phyloP scores from a whole-genome alignment of 2,329 filamentous ascomycete species.

The Nemania abortiva region DNA sequence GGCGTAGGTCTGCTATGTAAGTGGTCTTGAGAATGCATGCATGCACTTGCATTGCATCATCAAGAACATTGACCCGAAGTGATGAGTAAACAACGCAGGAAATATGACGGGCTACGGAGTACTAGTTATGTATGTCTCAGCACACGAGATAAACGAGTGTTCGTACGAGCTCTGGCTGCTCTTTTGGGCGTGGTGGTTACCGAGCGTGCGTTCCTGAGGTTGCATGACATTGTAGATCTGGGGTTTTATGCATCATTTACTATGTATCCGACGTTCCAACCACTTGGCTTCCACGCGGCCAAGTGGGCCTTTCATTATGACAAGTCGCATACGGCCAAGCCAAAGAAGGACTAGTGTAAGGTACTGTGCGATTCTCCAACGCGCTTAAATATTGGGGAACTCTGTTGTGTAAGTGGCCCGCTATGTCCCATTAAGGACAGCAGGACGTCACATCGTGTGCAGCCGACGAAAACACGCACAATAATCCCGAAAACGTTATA shows the following conservation, averaged over 20 bases:
- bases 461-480: not conserved
- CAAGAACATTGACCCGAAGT: no score
- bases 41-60: no score
- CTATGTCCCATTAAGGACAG: no score
- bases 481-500: no score
- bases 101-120: no score
- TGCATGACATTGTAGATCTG: constrained; percentile 36
- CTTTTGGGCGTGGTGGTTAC: constrained; percentile 35
- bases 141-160: no score
- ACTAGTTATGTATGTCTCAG: no score
- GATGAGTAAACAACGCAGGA: not conserved
- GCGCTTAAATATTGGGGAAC: constrained; percentile 13
- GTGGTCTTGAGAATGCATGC: no score
- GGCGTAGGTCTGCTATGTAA: not conserved
- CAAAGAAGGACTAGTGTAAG: not conserved
- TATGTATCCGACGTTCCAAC: constrained; percentile 30
- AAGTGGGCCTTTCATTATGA: constrained; percentile 3
- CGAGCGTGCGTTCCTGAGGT: constrained; percentile 34
- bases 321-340: constrained; percentile 18
- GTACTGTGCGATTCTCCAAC: constrained; percentile 2
- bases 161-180: constrained; percentile 3
- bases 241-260: constrained; percentile 34
- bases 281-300: constrained; percentile 28
- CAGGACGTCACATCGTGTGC: not conserved
- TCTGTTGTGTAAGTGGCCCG: no score